Base-by-base conservation (phyloP, 495 filamentous ascomycete genomes). In the Hypoxylon cercidicola region DNA sequence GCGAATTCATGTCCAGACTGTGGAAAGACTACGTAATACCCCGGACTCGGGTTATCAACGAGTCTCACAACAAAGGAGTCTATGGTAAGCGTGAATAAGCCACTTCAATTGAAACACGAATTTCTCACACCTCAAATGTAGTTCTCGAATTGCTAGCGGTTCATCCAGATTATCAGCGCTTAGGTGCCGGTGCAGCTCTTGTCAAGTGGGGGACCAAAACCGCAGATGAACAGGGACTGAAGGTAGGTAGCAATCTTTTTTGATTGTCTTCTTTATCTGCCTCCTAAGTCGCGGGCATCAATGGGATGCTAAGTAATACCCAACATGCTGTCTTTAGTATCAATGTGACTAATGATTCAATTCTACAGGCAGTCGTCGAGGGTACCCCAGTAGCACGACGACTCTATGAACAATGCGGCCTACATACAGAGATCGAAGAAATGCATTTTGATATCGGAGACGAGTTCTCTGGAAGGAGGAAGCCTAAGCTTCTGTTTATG, bases 181-280 rank as follows among this genome's bases (percentile, higher is more conserved):
- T 77, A 18, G 84, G 85, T 3, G 85, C 85, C 0, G 84, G 80
- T 8, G 71, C 73, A 1, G 76, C 80, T 66, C 77, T 87, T 0
- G 72, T 84, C 3, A 30, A 70, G 15, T 87, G 84, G 83, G 83
- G 83, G 2, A 79, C 81, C 44, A 69, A 77, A 20, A 56, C 72
- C 34, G 79, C 81, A 0, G 78, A 81, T 63, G 39, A 64, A 28
- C 64, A 76, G 18, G 71, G 73, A 11, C 12, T 73, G 2, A 53
- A 58, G 39, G 62, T 70, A 58, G 39, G 62, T 70, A 61, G 12
- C 7, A 40, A n/a, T 16, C 1, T 40, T 12, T 40, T 16, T 16
- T 40, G 4, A n/a, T n/a, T 16, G 13, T 16, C 13, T 40, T 15
- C 13, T n/a, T 40, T 21, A 25, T 30, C 10, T 9, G 32, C 13